Conservation (phyloP, 495 filamentous ascomycete species). For the Trichoderma gamsii region DNA sequence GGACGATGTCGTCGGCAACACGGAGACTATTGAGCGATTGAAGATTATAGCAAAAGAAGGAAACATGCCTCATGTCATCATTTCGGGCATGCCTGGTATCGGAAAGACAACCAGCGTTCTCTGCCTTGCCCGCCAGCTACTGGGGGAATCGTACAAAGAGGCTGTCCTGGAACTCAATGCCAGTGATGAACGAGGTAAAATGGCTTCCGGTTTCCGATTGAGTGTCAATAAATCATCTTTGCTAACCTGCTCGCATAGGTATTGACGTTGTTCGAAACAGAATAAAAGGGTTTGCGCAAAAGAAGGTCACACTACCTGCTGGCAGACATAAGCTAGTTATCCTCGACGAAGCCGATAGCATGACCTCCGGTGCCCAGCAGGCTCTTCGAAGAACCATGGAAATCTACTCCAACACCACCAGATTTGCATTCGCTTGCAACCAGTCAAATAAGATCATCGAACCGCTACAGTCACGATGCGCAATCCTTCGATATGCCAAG, state of each 20-base stretch:
- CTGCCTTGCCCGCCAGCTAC: conserved; percentile 84
- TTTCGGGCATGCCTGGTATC: conserved; percentile 98
- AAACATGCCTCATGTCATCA: conserved; percentile 99
- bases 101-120: conserved; percentile 96
- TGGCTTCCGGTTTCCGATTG: background rate
- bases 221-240: conserved; percentile 9
- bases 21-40: conserved; percentile 90
- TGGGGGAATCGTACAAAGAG: conserved; percentile 95
- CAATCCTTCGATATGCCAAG: conserved; percentile 89
- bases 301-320: conserved; percentile 90
- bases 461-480: conserved; percentile 91
- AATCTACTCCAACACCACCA: conserved; percentile 93
- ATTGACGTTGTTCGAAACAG: conserved; percentile 98
- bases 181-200: conserved; percentile 79
- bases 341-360: conserved; percentile 94
- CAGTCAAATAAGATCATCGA: conserved; percentile 99
- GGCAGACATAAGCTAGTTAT: conserved; percentile 96
- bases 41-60: conserved; percentile 99
- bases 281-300: conserved; percentile 98
- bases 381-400: conserved; percentile 96
- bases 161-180: conserved; percentile 95
- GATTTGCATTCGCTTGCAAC: conserved; percentile 98
- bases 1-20: conserved; percentile 96
- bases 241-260: conserved; percentile 36
- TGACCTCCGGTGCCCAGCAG: conserved; percentile 96